phyloP scores from a whole-genome alignment of 1,284 basidiomycete genomes.

The Agroathelia rolfsii region DNA sequence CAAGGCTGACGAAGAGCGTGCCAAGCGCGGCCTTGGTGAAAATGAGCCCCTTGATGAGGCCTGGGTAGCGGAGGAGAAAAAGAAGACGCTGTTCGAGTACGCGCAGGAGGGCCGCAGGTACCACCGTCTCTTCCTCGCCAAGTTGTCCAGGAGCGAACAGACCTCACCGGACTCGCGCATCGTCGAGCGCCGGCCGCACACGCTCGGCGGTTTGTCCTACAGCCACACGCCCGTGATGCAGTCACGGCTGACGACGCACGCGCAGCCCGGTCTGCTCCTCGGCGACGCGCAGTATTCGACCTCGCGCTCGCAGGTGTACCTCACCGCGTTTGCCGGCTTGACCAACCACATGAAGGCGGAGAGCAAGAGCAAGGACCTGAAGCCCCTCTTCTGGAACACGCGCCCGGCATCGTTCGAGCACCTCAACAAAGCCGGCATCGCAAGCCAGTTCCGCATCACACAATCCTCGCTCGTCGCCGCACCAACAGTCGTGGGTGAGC shows the following conservation, averaged over 20 bases:
- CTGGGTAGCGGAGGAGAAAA: background rate
- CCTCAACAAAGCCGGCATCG: no score
- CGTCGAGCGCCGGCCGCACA: constrained; percentile 59
- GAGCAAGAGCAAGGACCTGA: no score
- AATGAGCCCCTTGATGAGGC: background rate
- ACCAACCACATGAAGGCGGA: no score
- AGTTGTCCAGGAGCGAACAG: constrained; percentile 16
- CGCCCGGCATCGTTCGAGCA: no score
- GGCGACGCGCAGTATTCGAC: no score
- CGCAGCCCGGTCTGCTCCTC: constrained; percentile 51
- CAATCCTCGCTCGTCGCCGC: no score
- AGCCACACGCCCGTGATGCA: constrained; percentile 42
- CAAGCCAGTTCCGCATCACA: no score
- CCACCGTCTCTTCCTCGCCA: constrained; percentile 21
- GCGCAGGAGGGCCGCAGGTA: constrained; percentile 20
- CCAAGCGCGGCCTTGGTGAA: constrained; percentile 6
- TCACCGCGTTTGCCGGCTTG: no score
- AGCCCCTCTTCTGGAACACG: no score
- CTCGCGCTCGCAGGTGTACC: no score
- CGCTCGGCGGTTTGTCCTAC: constrained; percentile 53
- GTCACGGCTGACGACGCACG: constrained; percentile 35
- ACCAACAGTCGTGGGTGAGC: no score
- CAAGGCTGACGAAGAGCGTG: constrained; percentile 17
- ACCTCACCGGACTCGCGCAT: constrained; percentile 21
- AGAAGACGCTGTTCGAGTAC: constrained; percentile 16